Conservation (phyloP, 2,329 filamentous ascomycete species). For the Gliomastix tumulicola region DNA sequence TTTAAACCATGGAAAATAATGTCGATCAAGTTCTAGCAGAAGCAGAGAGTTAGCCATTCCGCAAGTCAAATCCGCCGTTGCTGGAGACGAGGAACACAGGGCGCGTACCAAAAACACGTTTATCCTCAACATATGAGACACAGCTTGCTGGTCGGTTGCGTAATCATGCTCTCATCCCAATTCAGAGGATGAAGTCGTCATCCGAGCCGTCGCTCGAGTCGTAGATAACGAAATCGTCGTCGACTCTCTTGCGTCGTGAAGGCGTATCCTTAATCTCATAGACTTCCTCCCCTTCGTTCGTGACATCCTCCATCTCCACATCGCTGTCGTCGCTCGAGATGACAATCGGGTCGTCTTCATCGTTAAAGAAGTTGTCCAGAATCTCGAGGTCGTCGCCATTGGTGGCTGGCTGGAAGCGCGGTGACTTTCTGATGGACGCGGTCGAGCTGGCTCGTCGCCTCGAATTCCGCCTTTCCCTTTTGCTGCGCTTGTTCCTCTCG, state of each 20-base stretch:
- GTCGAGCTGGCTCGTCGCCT: no score
- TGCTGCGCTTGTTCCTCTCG: neutral
- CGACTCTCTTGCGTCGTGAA: no score
- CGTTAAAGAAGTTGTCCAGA: no score
- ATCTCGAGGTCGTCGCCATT: neutral
- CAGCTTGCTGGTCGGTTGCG: neutral
- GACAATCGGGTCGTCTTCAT: neutral
- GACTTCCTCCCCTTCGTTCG: neutral
- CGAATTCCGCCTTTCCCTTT: neutral
- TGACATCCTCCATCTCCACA: neutral
- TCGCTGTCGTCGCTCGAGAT: neutral
- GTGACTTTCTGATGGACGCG: no score
- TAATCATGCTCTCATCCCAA: neutral
- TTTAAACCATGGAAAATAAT: no score
- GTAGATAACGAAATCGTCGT: neutral
- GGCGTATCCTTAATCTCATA: neutral
- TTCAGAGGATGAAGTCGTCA: no score
- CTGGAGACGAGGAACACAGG: no score
- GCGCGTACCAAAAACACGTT: no score
- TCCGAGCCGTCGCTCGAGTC: neutral
- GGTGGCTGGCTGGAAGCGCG: neutral
- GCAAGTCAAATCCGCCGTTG: no score
- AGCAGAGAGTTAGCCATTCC: no score
- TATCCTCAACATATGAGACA: neutral
- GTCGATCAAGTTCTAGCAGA: no score